Evolutionary conservation across 768 basidiomycete genomes (phyloP).

Genomic region (Pisolithus marmoratus): DNA sequence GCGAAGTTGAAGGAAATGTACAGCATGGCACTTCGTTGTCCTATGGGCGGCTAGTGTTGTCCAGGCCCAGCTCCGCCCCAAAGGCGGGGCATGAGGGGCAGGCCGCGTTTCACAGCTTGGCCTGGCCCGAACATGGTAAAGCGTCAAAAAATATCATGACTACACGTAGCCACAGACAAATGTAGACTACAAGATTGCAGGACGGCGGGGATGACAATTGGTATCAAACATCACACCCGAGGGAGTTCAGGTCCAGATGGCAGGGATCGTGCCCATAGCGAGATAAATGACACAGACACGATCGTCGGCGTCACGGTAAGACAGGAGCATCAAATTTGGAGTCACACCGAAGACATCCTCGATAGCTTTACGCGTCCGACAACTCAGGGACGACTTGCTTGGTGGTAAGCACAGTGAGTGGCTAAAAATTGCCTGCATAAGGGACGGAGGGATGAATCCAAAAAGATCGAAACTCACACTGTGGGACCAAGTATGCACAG

Average conservation of each 20-base stretch:
- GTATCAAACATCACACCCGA: constrained; percentile 59
- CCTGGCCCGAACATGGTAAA: too few species aligned
- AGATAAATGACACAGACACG: constrained; percentile 86
- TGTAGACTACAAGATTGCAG: too few species aligned
- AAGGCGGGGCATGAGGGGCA: too few species aligned
- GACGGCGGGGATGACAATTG: too few species aligned
- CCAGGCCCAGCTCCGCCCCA: too few species aligned
- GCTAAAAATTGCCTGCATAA: constrained; percentile 30
- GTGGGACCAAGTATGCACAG: constrained; percentile 92
- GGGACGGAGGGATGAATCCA: constrained; percentile 7
- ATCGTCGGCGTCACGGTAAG: constrained; percentile 86
- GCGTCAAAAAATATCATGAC: too few species aligned
- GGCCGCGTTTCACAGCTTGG: too few species aligned
- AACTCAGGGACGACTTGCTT: constrained; percentile 88
- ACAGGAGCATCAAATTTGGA: constrained; percentile 73
- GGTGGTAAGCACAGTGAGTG: constrained; percentile 66
- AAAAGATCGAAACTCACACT: constrained; percentile 33
- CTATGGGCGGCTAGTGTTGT: too few species aligned
- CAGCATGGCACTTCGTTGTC: too few species aligned
- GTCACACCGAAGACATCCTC: constrained; percentile 69
- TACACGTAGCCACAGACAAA: too few species aligned
- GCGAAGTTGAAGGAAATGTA: too few species aligned
- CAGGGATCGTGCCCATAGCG: constrained; percentile 87
- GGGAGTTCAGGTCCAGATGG: constrained; percentile 80
- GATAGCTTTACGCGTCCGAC: constrained; percentile 83